A percentile compares a stretch with the other conserved stretches of the same genome.
Conservation (phyloP, 352 stramenopile species). For the Pythium aquatile region DNA sequence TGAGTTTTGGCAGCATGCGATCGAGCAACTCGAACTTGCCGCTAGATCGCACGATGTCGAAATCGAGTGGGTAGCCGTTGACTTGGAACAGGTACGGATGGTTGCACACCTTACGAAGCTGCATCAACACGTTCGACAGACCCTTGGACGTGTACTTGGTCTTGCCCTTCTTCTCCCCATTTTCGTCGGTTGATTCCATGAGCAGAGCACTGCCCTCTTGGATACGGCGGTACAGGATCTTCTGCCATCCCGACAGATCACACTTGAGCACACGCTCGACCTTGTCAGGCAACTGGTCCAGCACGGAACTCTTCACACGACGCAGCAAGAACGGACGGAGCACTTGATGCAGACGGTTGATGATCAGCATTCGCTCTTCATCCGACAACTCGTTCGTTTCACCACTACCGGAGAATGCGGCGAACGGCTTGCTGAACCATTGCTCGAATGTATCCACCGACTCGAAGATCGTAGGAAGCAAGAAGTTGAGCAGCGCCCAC, state of each 20-base stretch:
- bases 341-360: conserved; percentile 85
- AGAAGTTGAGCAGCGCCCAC: conserved; percentile 91
- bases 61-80: conserved; percentile 84
- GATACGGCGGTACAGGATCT: conserved; percentile 87
- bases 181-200: conserved; percentile 67
- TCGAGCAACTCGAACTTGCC: conserved; percentile 97
- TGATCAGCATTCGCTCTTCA: conserved; percentile 89
- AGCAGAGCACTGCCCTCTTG: conserved; percentile 83
- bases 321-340: conserved; percentile 82
- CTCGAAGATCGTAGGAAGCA: conserved; percentile 91
- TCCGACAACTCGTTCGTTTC: conserved; percentile 83
- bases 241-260: conserved; percentile 86
- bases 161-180: conserved; percentile 69
- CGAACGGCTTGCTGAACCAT: conserved; percentile 89
- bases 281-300: conserved; percentile 86
- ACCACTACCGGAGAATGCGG: conserved; percentile 71
- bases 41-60: conserved; percentile 80
- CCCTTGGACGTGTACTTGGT: conserved; percentile 85
- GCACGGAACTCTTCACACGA: conserved; percentile 83
- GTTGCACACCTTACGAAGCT: conserved; percentile 88
- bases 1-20: conserved; percentile 95
- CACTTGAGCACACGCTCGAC: conserved; percentile 87
- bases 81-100: conserved; percentile 87
- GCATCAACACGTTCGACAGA: conserved; percentile 87
- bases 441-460: conserved; percentile 89